phyloP scores from a whole-genome alignment of 2,329 filamentous ascomycete genomes.

The Simplicillium aogashimaense region DNA sequence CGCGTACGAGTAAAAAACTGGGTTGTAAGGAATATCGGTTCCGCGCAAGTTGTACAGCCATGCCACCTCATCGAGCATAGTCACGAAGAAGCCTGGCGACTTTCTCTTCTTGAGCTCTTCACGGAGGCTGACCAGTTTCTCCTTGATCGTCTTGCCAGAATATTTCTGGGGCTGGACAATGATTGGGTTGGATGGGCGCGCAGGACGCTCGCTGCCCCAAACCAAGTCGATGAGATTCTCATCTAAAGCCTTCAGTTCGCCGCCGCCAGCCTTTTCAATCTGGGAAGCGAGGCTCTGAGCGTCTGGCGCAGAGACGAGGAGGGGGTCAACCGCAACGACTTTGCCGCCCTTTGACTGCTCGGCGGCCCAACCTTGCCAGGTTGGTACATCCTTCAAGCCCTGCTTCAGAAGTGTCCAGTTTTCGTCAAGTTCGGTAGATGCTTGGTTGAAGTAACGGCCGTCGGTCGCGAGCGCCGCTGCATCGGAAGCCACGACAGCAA shows the following conservation, averaged over 20 bases:
- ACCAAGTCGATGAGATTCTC: constrained; percentile 84
- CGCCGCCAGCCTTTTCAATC: constrained; percentile 77
- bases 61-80: constrained; percentile 91
- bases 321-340: constrained; percentile 81
- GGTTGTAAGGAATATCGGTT: constrained; percentile 93
- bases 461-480: constrained; percentile 90
- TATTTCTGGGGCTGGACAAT: constrained; percentile 62
- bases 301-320: constrained; percentile 60
- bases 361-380: constrained; percentile 93
- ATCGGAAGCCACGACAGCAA: constrained; percentile 75
- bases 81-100: constrained; percentile 76
- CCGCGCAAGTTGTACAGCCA: constrained; percentile 98
- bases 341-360: constrained; percentile 83
- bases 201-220: constrained; percentile 69
- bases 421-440: constrained; percentile 74
- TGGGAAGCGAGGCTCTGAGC: constrained; percentile 69
- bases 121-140: constrained; percentile 79
- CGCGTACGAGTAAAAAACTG: constrained; percentile 96
- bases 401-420: constrained; percentile 94
- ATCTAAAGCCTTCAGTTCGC: constrained; percentile 62
- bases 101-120: constrained; percentile 89
- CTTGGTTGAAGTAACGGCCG: constrained; percentile 97
- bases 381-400: constrained; percentile 85
- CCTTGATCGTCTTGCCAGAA: constrained; percentile 70
- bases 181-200: constrained; percentile 66